Evolutionary conservation across 768 basidiomycete genomes (phyloP).

Genomic region (Rhodosporidiobolus odoratus): DNA sequence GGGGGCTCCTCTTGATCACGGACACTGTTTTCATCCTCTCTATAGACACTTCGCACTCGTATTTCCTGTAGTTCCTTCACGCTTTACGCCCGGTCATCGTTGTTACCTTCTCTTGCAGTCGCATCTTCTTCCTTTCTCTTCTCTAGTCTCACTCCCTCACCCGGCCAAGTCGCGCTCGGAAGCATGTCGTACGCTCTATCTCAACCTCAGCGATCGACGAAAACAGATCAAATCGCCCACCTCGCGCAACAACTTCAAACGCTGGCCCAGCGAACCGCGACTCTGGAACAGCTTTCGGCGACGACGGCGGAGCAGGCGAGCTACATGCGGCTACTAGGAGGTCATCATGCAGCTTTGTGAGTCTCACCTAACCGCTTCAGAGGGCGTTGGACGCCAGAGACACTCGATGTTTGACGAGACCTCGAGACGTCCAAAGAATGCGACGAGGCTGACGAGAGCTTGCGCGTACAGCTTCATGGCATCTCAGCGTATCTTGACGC

Average conservation of each 20-base stretch:
- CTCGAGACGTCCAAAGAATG: too few relatives aligned
- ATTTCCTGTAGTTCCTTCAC: background rate
- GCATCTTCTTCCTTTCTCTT: background rate
- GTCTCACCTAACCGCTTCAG: background rate
- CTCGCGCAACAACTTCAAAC: slow-evolving; percentile 45
- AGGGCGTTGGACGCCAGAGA: background rate
- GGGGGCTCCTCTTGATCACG: background rate
- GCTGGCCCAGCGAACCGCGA: slow-evolving; percentile 20
- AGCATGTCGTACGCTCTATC: slow-evolving; percentile 4
- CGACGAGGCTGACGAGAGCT: background rate
- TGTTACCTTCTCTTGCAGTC: background rate
- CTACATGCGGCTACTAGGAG: slow-evolving; percentile 30
- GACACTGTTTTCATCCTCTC: background rate
- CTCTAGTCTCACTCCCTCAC: background rate
- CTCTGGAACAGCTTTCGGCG: slow-evolving; percentile 26
- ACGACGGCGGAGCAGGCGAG: slow-evolving; percentile 32
- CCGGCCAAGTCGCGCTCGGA: background rate
- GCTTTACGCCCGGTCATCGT: background rate
- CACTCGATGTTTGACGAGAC: background rate
- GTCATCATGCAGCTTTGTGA: slow-evolving; percentile 27
- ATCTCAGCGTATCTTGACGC: slow-evolving; percentile 14
- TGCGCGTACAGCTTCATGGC: slow-evolving; percentile 20
- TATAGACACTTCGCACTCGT: background rate
- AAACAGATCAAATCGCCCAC: slow-evolving; percentile 17
- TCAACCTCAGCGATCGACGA: background rate